phyloP scores from a whole-genome alignment of 345 rosid species.

The Euclidium syriacum region DNA sequence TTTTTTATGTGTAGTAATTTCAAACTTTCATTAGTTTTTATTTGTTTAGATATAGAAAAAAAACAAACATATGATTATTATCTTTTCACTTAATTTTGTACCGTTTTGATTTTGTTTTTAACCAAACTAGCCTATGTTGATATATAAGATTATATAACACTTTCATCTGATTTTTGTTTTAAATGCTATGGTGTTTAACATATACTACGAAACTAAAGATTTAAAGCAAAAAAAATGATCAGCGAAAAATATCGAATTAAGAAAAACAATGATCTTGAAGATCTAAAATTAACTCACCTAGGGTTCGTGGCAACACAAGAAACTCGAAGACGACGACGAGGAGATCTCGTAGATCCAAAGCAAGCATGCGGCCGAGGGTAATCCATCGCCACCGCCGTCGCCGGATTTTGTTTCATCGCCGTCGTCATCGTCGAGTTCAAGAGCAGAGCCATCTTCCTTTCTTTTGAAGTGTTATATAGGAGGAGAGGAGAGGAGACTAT shows the following conservation, averaged over 20 bases:
- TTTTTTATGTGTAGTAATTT: no score
- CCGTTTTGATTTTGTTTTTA: no score
- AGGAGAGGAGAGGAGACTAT: not conserved
- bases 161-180: no score
- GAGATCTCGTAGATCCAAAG: not conserved
- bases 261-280: no score
- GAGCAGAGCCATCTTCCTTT: not conserved
- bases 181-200: not conserved
- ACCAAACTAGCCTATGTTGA: no score
- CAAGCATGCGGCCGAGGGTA: not conserved
- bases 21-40: no score
- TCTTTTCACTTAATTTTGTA: no score
- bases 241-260: no score
- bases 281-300: slow-evolving; percentile 1
- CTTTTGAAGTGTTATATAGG: not conserved
- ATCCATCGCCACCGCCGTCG: not conserved
- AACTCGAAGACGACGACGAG: slow-evolving; percentile 4
- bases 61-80: no score
- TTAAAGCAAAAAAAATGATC: not conserved
- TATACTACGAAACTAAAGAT: not conserved
- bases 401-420: slow-evolving; percentile 2
- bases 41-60: no score
- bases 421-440: not conserved
- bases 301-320: slow-evolving; percentile 18
- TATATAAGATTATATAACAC: no score